These are phyloP conservation scores for Gliomastix tumulicola DNA, from an alignment of 2,329 filamentous ascomycete species.

Conservation along the genomic window DNA sequence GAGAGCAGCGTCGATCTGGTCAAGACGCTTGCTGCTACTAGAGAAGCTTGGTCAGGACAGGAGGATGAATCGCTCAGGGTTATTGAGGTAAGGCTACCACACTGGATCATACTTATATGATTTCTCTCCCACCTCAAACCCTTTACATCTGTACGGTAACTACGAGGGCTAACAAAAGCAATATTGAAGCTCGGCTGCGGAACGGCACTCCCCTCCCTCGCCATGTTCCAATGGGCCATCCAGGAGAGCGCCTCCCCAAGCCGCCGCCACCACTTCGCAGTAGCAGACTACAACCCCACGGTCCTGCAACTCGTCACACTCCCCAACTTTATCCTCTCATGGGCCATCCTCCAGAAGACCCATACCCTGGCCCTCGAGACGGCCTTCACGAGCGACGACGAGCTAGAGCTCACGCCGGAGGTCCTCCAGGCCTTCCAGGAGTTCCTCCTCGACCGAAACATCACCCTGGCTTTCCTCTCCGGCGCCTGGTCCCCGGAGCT, in stretches of 20 bases:
- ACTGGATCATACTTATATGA: too few species aligned
- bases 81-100: conserved; percentile 50
- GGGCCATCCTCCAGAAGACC: conserved; percentile 40
- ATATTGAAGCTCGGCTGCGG: conserved; percentile 65
- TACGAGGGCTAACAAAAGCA: too few species aligned
- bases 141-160: too few species aligned
- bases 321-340: conserved; percentile 70
- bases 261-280: conserved; percentile 47
- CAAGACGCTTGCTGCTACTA: conserved; percentile 49
- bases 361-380: conserved; percentile 29
- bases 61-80: conserved; percentile 30
- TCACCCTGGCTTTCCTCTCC: conserved; percentile 61
- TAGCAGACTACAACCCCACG: conserved; percentile 75
- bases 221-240: conserved; percentile 58
- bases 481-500: conserved; percentile 68
- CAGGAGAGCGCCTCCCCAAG: conserved; percentile 4
- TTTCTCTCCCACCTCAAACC: too few species aligned
- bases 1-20: conserved; percentile 78
- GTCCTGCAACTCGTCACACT: conserved; percentile 74
- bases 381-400: conserved; percentile 42
- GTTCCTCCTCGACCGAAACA: conserved; percentile 39
- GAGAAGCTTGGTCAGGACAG: conserved; percentile 20
- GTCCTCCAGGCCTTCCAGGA: conserved; percentile 52
- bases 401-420: conserved; percentile 55
- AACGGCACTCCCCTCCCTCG: conserved; percentile 65